These are phyloP conservation scores for Microdochium paspali DNA, from an alignment of 2,329 filamentous ascomycete genomes.

Conservation along the genomic window DNA sequence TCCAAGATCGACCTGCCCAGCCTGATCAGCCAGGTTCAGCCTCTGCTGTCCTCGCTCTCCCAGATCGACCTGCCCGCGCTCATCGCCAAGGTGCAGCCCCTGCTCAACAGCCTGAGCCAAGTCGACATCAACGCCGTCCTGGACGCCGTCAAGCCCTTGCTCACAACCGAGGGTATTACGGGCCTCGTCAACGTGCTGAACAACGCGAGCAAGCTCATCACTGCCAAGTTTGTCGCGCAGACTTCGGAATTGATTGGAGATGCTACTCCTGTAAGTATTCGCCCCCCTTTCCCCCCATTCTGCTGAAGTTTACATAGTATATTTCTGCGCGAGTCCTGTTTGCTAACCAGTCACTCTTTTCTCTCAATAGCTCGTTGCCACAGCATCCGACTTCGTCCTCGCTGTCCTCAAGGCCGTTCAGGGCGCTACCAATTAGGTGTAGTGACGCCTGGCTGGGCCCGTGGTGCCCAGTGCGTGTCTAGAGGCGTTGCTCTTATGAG, in stretches of 20 bases:
- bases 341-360: not conserved
- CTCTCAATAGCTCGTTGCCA: conserved; percentile 18
- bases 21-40: conserved; percentile 18
- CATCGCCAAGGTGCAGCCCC: conserved; percentile 24
- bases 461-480: no score
- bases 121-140: conserved; percentile 26
- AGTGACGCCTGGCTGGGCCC: not conserved
- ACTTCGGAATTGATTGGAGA: conserved; percentile 32
- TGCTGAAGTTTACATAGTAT: no score
- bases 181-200: conserved; percentile 23
- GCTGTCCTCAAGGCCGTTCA: conserved; percentile 15
- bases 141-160: conserved; percentile 25
- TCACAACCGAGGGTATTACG: conserved; percentile 27
- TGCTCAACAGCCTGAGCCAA: conserved; percentile 25
- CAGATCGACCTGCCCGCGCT: not conserved
- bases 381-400: conserved; percentile 20
- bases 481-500: no score
- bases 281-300: not conserved
- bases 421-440: not conserved
- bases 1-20: conserved; percentile 23
- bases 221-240: conserved; percentile 28
- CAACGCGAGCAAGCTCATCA: conserved; percentile 28
- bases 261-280: conserved; percentile 27
- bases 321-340: no score
- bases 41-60: not conserved